phyloP scores from a whole-genome alignment of 345 rosid genomes.

The Eucalyptus melliodora region DNA sequence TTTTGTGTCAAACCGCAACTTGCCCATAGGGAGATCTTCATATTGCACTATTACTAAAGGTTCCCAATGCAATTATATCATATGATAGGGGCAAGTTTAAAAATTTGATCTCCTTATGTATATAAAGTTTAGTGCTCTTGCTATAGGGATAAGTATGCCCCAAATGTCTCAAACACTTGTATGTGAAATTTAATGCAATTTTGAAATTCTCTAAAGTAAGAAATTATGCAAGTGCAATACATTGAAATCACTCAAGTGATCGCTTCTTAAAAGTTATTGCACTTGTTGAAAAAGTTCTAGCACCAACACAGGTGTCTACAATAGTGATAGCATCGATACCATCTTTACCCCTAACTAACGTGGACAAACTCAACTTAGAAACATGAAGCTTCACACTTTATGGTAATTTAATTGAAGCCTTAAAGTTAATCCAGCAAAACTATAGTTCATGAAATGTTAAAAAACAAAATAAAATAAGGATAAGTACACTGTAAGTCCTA shows the following conservation, averaged over 20 bases:
- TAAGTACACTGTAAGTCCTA: accelerated
- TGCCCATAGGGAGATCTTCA: background rate
- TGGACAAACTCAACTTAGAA: background rate
- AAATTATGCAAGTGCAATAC: background rate
- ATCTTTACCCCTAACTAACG: background rate
- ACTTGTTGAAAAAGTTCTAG: background rate
- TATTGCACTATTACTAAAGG: background rate
- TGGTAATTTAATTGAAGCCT: background rate
- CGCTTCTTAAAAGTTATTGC: background rate
- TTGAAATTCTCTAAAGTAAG: background rate
- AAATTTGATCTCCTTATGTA: background rate
- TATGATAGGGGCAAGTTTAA: background rate
- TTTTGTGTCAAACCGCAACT: background rate
- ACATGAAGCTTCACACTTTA: background rate
- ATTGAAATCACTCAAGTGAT: background rate
- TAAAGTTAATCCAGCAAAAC: no score
- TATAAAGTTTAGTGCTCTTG: background rate
- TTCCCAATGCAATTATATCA: background rate
- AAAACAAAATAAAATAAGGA: no score
- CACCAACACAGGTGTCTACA: background rate
- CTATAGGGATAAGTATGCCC: background rate
- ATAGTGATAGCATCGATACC: background rate
- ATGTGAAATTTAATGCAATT: background rate
- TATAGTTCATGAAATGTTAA: background rate
- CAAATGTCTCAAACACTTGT: background rate